These are phyloP conservation scores for Russula compacta DNA, from an alignment of 768 basidiomycete genomes.

Conservation along the genomic window DNA sequence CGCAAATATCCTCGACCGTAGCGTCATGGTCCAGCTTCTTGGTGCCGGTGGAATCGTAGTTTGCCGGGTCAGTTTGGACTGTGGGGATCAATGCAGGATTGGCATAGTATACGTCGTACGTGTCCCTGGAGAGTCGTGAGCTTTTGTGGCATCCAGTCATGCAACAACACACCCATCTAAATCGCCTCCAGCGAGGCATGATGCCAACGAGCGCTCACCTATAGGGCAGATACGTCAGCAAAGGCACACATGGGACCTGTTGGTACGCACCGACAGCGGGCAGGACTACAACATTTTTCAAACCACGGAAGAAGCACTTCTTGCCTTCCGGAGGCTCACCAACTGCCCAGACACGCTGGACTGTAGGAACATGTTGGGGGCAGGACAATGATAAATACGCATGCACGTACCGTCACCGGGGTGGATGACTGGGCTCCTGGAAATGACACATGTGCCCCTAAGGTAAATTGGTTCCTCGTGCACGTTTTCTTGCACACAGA, in stretches of 20 bases:
- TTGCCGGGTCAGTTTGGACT: constrained; percentile 39
- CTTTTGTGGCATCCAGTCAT: background rate
- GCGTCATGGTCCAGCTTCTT: constrained; percentile 28
- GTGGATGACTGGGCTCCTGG: constrained; percentile 28
- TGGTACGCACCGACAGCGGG: constrained; percentile 9
- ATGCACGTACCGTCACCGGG: constrained; percentile 26
- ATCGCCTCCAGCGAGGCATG: constrained; percentile 68
- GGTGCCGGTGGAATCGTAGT: constrained; percentile 33
- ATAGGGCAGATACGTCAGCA: background rate
- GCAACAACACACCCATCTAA: constrained; percentile 52
- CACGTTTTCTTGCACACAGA: constrained; percentile 9
- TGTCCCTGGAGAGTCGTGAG: constrained; percentile 38
- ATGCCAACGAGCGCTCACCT: constrained; percentile 58
- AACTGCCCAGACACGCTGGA: constrained; percentile 24
- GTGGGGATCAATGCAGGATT: constrained; percentile 48
- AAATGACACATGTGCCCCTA: constrained; percentile 20
- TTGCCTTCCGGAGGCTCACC: constrained; percentile 23
- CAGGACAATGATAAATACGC: background rate
- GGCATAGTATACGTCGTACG: constrained; percentile 48
- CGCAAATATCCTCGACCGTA: constrained; percentile 60
- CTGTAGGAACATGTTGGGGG: background rate
- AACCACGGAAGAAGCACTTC: constrained; percentile 18
- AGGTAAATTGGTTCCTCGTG: constrained; percentile 1
- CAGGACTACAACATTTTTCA: constrained; percentile 25
- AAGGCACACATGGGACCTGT: background rate